phyloP scores from a whole-genome alignment of 768 basidiomycete genomes.

The Phanerochaete carnosa region DNA sequence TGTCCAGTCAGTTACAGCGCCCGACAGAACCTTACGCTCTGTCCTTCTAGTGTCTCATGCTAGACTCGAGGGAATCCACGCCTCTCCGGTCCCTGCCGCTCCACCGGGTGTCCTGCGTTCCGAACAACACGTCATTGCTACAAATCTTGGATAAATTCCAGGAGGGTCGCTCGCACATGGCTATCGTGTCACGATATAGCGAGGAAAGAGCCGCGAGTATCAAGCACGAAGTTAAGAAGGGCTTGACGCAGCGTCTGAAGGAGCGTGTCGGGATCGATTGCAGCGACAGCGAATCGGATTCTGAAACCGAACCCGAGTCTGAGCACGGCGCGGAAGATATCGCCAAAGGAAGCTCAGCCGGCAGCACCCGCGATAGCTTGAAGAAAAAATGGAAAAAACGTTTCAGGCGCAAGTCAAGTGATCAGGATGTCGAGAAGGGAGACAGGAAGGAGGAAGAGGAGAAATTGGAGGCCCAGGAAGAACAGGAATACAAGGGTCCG shows the following conservation, averaged over 20 bases:
- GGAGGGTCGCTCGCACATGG: conserved; percentile 85
- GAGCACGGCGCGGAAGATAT: conserved; percentile 21
- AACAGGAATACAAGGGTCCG: conserved; percentile 18
- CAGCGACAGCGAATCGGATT: conserved; percentile 9
- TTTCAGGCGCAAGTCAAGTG: conserved; percentile 13
- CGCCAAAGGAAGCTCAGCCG: conserved; percentile 3
- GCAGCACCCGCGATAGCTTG: not conserved
- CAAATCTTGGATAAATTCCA: conserved; percentile 83
- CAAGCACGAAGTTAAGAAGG: conserved; percentile 74
- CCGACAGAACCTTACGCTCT: not conserved
- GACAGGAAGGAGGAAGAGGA: conserved; percentile 9
- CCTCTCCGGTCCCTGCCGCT: conserved; percentile 74
- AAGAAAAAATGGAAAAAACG: conserved; percentile 18
- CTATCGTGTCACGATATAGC: conserved; percentile 77
- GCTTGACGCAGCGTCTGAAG: conserved; percentile 70
- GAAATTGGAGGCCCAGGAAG: not conserved
- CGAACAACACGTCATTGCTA: conserved; percentile 77
- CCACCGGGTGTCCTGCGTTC: conserved; percentile 77
- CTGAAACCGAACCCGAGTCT: conserved; percentile 16
- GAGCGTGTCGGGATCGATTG: conserved; percentile 66
- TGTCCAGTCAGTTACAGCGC: not conserved
- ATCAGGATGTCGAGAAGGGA: conserved; percentile 16
- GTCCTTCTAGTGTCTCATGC: conserved; percentile 54
- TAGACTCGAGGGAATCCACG: conserved; percentile 82
- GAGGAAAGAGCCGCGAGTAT: conserved; percentile 69